Base-by-base conservation (phyloP, 306 rosid species). In the Cyamopsis tetragonoloba region DNA sequence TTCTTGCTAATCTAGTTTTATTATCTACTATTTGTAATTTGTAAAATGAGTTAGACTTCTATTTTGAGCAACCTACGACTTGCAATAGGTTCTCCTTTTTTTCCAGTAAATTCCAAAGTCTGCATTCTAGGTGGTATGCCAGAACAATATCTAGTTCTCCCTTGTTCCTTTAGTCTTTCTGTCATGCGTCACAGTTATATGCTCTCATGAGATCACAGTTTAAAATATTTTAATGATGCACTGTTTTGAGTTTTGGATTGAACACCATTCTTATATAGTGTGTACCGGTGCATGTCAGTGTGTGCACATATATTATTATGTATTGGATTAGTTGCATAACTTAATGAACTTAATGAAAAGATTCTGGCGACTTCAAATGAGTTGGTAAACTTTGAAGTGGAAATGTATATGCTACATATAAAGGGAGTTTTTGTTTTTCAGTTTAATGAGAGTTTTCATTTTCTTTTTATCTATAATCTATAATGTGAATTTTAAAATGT, bases 41-140 rank as follows among this genome's bases (percentile, higher is more conserved):
- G 19, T 50, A 42, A 51, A 62, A 42, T 6, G 10, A 32, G 35
- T 42, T 51, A 6, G 13, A 32, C 9, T 19, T 14, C 14, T 27
- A 12, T 2, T 69, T 19, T 39, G 8, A 11, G 19, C 18, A 41
- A 24, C 42, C 13, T 17, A 26, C 43, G 12, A 3, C 26, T 55
- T 62, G 19, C 17, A 27, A 26, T 6, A 46, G 56, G 46, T 55
- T 31, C 30, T 30, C 6, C 4, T 39, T 39, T 23, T 39, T 39
- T 41, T 43, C 9, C 19, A 7, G 71, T 15, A 55, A 70, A 41
- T 50, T 32, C 65, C 65, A 2, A 60, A 67, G 34, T 50, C 31
- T 58, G 56, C 63, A 47, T 66, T 57, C 31, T 75, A 18, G 56
- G 46, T 53, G 5, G 61, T 4, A 15, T 49, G 70, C 58, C 70